These are phyloP conservation scores for Albifimbria verrucaria DNA, from an alignment of 2,329 filamentous ascomycete genomes.

Conservation along the genomic window DNA sequence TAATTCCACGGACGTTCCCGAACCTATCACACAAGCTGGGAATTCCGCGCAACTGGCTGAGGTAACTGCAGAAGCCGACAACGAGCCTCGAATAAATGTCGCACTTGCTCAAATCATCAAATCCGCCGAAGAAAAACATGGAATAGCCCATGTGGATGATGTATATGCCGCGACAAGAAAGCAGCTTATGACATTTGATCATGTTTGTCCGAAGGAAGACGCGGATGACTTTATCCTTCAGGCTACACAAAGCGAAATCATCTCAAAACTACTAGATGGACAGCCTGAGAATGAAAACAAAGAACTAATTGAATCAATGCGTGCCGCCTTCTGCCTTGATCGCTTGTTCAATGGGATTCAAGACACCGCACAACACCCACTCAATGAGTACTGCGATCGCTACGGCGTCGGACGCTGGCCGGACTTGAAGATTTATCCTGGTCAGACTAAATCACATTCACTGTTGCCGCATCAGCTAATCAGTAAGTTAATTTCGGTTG, in stretches of 20 bases:
- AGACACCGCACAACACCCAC: not conserved
- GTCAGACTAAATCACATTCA: too few relatives aligned
- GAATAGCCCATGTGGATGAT: not conserved
- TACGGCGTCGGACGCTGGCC: too few relatives aligned
- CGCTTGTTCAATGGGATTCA: not conserved
- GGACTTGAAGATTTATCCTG: too few relatives aligned
- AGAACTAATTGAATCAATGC: not conserved
- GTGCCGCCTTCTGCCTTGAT: not conserved
- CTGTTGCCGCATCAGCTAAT: too few relatives aligned
- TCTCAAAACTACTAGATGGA: not conserved
- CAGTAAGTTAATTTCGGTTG: too few relatives aligned
- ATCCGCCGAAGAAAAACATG: not conserved
- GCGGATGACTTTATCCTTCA: not conserved
- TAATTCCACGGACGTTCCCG: not conserved
- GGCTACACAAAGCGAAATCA: not conserved
- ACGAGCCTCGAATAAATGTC: not conserved
- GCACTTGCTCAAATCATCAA: not conserved
- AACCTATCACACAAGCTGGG: too few relatives aligned
- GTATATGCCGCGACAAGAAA: not conserved
- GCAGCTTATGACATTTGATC: not conserved
- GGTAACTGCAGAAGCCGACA: not conserved
- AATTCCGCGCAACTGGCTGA: too few relatives aligned
- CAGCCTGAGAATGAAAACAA: not conserved
- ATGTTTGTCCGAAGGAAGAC: not conserved
- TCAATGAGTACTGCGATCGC: not conserved